Percentiles rank a stretch among this genome's conserved stretches.
phyloP scores from a whole-genome alignment of 78 protist genomes.

The Dictyostelium brefeldianum region DNA sequence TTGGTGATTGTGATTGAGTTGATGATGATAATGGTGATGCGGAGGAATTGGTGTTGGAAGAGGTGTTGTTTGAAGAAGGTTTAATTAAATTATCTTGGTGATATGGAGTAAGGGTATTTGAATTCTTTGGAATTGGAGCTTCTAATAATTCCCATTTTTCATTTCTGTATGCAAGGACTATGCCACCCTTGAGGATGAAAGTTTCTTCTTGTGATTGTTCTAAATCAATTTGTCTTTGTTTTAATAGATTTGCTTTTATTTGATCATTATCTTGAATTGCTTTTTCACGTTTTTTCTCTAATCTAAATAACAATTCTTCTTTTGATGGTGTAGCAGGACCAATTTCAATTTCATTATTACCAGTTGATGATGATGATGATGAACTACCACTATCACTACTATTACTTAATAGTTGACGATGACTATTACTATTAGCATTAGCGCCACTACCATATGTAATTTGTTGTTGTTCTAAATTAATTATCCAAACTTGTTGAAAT shows the following conservation, averaged over 20 bases:
- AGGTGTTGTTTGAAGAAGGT: not conserved
- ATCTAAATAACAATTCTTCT: constrained; percentile 12
- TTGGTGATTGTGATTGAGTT: constrained; percentile 2
- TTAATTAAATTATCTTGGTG: not conserved
- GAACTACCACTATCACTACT: not conserved
- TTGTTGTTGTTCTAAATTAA: constrained; percentile 6
- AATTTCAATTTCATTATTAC: constrained; percentile 20
- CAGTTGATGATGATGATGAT: too few relatives aligned
- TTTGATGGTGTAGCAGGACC: constrained; percentile 67
- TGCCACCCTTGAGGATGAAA: constrained; percentile 21
- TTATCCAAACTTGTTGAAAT: not conserved
- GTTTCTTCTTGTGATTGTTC: constrained; percentile 14
- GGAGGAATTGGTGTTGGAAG: constrained; percentile 1
- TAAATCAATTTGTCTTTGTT: constrained; percentile 17
- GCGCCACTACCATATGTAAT: not conserved
- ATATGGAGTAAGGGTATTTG: constrained; percentile 27
- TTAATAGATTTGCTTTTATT: not conserved
- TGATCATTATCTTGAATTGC: constrained; percentile 20
- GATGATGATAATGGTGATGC: constrained; percentile 29
- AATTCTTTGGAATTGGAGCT: constrained; percentile 42
- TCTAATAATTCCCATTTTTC: constrained; percentile 72
- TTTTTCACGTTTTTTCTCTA: constrained; percentile 7
- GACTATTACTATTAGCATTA: not conserved
- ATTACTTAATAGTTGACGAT: not conserved
- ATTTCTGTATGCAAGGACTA: constrained; percentile 22